phyloP scores from a whole-genome alignment of 257 asterid species.

The Sherardia arvensis region DNA sequence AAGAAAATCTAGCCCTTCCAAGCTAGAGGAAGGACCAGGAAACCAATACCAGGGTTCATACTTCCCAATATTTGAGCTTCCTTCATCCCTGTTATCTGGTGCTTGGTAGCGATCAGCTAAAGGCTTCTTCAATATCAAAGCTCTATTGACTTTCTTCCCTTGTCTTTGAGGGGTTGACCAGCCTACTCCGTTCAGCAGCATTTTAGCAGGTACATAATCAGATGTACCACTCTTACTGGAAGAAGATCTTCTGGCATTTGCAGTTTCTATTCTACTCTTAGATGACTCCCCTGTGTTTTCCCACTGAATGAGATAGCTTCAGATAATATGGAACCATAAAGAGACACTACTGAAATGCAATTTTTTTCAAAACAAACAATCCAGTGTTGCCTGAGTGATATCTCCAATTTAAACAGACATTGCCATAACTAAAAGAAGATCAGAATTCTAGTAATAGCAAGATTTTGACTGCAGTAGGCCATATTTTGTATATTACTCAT shows the following conservation, averaged over 20 bases:
- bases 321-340: constrained; percentile 10
- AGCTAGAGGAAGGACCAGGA: constrained; percentile 64
- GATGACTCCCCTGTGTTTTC: constrained; percentile 58
- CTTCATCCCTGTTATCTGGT: constrained; percentile 32
- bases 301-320: constrained; percentile 56
- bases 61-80: constrained; percentile 38
- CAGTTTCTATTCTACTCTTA: constrained; percentile 45
- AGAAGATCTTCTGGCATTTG: constrained; percentile 36
- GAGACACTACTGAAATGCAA: constrained; percentile 2
- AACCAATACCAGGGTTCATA: constrained; percentile 95
- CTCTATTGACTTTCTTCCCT: constrained; percentile 44
- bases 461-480: background rate
- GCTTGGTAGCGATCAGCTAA: constrained; percentile 35
- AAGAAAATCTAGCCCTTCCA: constrained; percentile 61
- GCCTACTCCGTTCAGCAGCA: constrained; percentile 67
- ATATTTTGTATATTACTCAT: background rate
- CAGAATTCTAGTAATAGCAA: background rate
- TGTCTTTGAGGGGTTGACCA: constrained; percentile 86
- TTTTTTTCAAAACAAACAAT: background rate
- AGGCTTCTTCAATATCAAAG: constrained; percentile 25
- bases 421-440: background rate
- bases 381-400: background rate
- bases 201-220: constrained; percentile 48
- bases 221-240: constrained; percentile 41
- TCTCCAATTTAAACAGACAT: background rate